Evolutionary conservation across 768 basidiomycete species (phyloP).

Genomic region (Panellus pusillus): DNA sequence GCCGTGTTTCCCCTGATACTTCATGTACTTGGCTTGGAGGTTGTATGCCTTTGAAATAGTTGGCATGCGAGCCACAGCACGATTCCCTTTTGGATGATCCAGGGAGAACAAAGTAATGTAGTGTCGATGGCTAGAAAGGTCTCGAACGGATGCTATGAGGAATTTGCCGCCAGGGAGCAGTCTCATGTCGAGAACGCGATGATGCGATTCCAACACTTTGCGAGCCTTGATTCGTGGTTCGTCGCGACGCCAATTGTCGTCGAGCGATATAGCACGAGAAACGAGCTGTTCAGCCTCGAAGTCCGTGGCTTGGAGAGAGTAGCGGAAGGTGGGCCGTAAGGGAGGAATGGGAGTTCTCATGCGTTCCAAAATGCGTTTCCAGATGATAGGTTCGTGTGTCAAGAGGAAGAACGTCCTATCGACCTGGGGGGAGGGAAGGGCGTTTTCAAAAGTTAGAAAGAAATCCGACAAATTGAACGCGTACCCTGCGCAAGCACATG

Average conservation of each 20-base stretch:
- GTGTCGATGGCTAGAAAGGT: constrained; percentile 43
- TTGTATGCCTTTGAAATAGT: constrained; percentile 54
- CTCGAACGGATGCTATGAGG: constrained; percentile 59
- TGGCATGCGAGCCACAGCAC: constrained; percentile 47
- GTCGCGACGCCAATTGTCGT: constrained; percentile 55
- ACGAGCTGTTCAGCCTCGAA: constrained; percentile 60
- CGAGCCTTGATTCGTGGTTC: constrained; percentile 35
- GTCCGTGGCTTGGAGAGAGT: constrained; percentile 36
- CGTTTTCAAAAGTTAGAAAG: neutral
- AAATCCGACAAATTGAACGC: constrained; percentile 3
- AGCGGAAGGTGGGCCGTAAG: constrained; percentile 57
- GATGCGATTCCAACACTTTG: constrained; percentile 30
- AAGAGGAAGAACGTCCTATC: constrained; percentile 59
- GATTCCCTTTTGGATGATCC: constrained; percentile 51
- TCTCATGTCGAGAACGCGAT: constrained; percentile 50
- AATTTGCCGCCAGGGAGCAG: constrained; percentile 69
- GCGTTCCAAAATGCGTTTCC: constrained; percentile 62
- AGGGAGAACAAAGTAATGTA: constrained; percentile 55
- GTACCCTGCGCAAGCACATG: constrained; percentile 44
- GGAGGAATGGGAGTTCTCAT: constrained; percentile 60
- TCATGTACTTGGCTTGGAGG: constrained; percentile 62
- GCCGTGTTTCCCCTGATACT: constrained; percentile 40
- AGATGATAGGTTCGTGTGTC: constrained; percentile 67
- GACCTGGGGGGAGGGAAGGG: constrained; percentile 37
- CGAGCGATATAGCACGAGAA: constrained; percentile 56